Base-by-base conservation (phyloP, 1,284 basidiomycete species). In the Ganoderma lucidum region DNA sequence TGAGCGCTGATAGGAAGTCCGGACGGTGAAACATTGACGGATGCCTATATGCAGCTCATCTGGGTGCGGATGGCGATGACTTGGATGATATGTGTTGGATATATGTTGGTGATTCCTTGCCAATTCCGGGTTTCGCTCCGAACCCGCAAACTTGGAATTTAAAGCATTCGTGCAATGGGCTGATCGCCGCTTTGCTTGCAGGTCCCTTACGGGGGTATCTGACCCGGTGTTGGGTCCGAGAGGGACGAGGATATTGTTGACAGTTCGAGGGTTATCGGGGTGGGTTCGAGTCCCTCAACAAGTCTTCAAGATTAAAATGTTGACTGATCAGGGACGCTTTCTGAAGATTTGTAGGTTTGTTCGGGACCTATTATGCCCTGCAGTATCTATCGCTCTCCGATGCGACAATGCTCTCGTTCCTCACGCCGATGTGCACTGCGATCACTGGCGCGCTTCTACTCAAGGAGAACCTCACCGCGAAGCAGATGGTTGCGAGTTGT, bases 371-470 rank as follows among this genome's bases (percentile, higher is more conserved):
- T 78, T 92, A 89, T 76, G 87, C 90, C 0, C 81, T 94, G 17
- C 84, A 89, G 64, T 81, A 80, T 66, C 73, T 81, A 5, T 81
- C 90, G 0, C 82, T 95, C 0, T 91, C 91, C 23, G 94, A 95
- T 77, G 87, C 91, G 0, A 91, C 89, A 0, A 90, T 93, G 23
- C 83, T 96, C 62, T 90, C 89, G 0, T 96, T 95, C 80, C 83
- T 96, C 12, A 79, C 86, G 0, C 94, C 94, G 0, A 85, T 90
- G 66, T 83, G 85, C 10, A 93, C 91, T 0, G 89, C 88, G 0
- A 76, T 94, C 23, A 80, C 90, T 1, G 94, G 90, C 0, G 87
- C 86, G 10, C 68, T 94, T 3, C 81, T 95, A 32, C 82, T 96
- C 10, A 84, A 86, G n/a, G 94, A 96, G 77, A 80, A 78, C 0